Conservation (phyloP, 1,139 yeast species). For the Geotrichum restrictum region DNA sequence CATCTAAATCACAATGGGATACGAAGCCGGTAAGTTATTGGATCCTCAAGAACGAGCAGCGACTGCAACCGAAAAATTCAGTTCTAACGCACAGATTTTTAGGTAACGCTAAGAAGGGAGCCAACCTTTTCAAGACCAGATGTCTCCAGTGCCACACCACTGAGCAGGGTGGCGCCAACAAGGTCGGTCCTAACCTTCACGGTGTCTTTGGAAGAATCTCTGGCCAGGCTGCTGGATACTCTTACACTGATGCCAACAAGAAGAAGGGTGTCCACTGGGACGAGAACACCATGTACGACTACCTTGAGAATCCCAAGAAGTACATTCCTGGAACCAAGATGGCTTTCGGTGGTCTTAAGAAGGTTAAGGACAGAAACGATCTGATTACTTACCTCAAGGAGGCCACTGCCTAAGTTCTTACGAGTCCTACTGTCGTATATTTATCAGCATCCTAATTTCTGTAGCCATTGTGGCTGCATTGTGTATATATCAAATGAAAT, state of each 20-base stretch:
- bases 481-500: neutral
- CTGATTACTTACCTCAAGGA: slow-evolving; percentile 80
- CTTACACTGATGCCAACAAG: slow-evolving; percentile 98
- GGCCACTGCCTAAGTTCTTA: slow-evolving; percentile 49
- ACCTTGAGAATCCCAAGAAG: slow-evolving; percentile 99
- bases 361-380: slow-evolving; percentile 98
- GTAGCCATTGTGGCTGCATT: neutral
- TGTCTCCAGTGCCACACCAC: slow-evolving; percentile 98
- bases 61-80: neutral
- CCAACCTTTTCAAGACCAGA: slow-evolving; percentile 96
- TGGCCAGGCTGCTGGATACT: slow-evolving; percentile 88
- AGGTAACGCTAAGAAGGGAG: slow-evolving; percentile 96
- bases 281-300: slow-evolving; percentile 86
- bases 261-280: slow-evolving; percentile 88
- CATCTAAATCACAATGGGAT: slow-evolving; percentile 3
- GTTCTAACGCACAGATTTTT: no score
- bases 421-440: slow-evolving; percentile 1
- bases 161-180: slow-evolving; percentile 94
- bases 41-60: neutral
- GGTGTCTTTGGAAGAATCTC: slow-evolving; percentile 91
- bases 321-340: slow-evolving; percentile 99
- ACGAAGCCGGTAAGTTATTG: slow-evolving; percentile 17
- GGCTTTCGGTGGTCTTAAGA: slow-evolving; percentile 99
- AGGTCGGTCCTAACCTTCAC: slow-evolving; percentile 98
- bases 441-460: slow-evolving; percentile 6